Evolutionary conservation across 257 asterid genomes (phyloP).

Genomic region (Penstemon newberryi): DNA sequence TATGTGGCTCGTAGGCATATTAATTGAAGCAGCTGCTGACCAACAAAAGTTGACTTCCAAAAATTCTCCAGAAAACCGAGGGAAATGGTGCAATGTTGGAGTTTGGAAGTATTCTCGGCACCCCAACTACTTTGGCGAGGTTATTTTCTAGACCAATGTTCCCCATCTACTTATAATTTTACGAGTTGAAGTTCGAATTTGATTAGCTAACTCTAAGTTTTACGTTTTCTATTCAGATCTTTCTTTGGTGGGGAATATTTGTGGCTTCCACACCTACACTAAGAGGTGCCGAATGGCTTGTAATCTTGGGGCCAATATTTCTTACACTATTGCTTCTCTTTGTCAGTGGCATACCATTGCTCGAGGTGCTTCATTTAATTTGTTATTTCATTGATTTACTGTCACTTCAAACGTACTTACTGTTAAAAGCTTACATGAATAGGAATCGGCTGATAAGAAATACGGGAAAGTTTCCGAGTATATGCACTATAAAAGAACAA

Average conservation of each 20-base stretch:
- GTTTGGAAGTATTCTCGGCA: slow-evolving; percentile 96
- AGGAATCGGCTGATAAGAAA: slow-evolving; percentile 89
- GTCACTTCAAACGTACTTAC: background rate
- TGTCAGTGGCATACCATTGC: slow-evolving; percentile 87
- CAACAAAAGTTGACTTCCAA: slow-evolving; percentile 81
- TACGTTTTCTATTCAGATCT: slow-evolving; percentile 49
- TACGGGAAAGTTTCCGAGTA: slow-evolving; percentile 62
- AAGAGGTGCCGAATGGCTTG: slow-evolving; percentile 81
- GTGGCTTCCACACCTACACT: slow-evolving; percentile 88
- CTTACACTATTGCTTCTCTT: slow-evolving; percentile 77
- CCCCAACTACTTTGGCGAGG: slow-evolving; percentile 99
- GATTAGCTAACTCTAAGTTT: background rate
- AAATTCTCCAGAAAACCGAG: slow-evolving; percentile 67
- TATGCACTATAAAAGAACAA: slow-evolving; percentile 64
- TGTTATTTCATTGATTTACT: background rate
- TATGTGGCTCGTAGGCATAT: slow-evolving; percentile 67
- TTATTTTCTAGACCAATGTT: slow-evolving; percentile 23
- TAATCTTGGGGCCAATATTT: slow-evolving; percentile 78
- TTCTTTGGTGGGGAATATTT: slow-evolving; percentile 97
- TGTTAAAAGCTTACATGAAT: slow-evolving; percentile 17
- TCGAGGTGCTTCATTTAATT: slow-evolving; percentile 54
- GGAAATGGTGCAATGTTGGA: slow-evolving; percentile 84
- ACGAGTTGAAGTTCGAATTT: slow-evolving; percentile 3
- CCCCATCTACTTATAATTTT: background rate
- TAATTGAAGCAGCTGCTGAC: slow-evolving; percentile 80